Evolutionary conservation across 768 basidiomycete genomes (phyloP), one percentile per base, ranked within the genome.

Genomic region (Kwoniella europaea): DNA sequence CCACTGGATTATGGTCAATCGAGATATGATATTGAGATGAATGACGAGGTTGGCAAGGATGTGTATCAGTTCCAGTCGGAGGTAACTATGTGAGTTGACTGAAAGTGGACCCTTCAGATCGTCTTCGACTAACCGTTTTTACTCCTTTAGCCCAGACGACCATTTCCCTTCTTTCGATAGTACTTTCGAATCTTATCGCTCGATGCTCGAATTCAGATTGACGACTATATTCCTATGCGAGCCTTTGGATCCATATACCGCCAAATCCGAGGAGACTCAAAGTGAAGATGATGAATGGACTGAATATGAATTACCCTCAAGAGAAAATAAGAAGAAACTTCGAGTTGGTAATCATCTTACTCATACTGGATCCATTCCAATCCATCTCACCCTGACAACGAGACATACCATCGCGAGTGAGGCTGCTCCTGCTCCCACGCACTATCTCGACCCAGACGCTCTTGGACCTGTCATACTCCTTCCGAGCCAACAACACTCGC

Each of bases 141-240:
- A 60, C 18, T 15, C 56, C 13, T 22, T n/a, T 22, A 72, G 71
- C 20, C 44, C 29, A 3, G n/a, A 61, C 46, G 57, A 63, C 65
- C 64, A 55, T 15, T 52, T 70, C 29, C 68, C 72, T 16, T 10
- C 58, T 12, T 74, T 70, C 60, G 53, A 57, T 2, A 44, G 58
- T 16, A 74, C 72, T 29, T 74, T 74, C 65, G 53, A 67, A 16
- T 20, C 59, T 20, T 61, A 67, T 54, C 59, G 50, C 4, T 27
- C 68, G 3, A 9, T 22, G 12, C n/a, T 74, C 27, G 20, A 27
- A 12, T 67, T 74, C 55, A 27, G n/a, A 10, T 44, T 74, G 9
- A 24, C 50, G 42, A 74, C 72, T 35, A 65, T 29, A 9, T 74
- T 70, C 68, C 42, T 57, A 27, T 74, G 72, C 65, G 65, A 66